These are phyloP conservation scores for Cutaneotrichosporon sp. DNA, from an alignment of 1,284 basidiomycete genomes.

Conservation along the genomic window DNA sequence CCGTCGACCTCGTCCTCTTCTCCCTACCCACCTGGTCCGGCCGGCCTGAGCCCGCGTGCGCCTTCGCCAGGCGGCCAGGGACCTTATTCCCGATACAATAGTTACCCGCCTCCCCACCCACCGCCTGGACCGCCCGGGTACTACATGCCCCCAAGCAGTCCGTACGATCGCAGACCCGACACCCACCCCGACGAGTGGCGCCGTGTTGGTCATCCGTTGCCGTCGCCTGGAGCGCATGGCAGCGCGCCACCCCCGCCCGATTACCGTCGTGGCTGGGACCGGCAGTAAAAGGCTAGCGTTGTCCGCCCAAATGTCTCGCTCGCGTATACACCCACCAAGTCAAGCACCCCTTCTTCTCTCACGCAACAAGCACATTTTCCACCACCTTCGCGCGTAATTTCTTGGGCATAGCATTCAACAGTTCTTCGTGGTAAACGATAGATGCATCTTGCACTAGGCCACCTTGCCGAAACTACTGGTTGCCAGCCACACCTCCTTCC, in stretches of 20 bases:
- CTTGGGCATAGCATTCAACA: not conserved
- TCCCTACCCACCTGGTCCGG: not conserved
- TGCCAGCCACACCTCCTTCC: too few relatives aligned
- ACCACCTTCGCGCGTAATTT: not conserved
- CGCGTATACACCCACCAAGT: too few relatives aligned
- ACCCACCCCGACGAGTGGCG: conserved; percentile 11
- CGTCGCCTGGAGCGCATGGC: not conserved
- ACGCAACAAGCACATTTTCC: not conserved
- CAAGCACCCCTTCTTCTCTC: too few relatives aligned
- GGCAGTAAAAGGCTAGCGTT: not conserved
- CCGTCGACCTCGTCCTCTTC: conserved; percentile 1
- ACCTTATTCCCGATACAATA: not conserved
- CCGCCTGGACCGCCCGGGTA: not conserved
- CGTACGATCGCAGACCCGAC: conserved; percentile 6
- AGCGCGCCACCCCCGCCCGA: not conserved
- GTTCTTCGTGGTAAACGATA: not conserved
- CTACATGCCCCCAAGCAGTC: not conserved
- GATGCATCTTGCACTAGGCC: not conserved
- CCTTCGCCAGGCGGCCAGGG: not conserved
- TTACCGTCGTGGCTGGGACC: conserved; percentile 4
- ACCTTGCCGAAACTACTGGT: not conserved
- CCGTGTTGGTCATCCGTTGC: not conserved
- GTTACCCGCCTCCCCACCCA: not conserved
- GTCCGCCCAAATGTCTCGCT: too few relatives aligned
- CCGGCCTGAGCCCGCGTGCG: not conserved